A percentile compares a stretch with the other conserved stretches of the same genome.
phyloP scores from a whole-genome alignment of 805 yeast species.

The Jamesozyma lodderae region DNA sequence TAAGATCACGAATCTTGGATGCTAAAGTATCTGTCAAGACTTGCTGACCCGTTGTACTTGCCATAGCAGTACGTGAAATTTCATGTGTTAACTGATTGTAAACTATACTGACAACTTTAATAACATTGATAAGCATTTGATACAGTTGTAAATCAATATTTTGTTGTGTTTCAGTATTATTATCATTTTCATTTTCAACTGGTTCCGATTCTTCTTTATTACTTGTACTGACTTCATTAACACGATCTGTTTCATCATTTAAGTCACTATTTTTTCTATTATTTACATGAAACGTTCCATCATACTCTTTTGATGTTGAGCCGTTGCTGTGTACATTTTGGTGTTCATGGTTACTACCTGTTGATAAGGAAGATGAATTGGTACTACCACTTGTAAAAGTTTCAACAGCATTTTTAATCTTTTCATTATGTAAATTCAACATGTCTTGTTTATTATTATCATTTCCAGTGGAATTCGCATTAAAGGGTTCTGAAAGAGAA shows the following conservation, averaged over 20 bases:
- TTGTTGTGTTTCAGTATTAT: slow-evolving; percentile 26
- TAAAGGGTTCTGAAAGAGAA: no score
- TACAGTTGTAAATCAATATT: slow-evolving; percentile 62
- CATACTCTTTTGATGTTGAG: no score
- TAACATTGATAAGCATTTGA: slow-evolving; percentile 52
- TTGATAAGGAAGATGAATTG: no score
- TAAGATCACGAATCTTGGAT: slow-evolving; percentile 63
- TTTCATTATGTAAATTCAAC: no score
- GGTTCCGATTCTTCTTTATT: no score
- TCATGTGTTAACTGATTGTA: slow-evolving; percentile 65
- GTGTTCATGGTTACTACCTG: no score
- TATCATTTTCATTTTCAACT: background rate
- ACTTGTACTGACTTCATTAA: background rate
- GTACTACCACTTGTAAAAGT: background rate
- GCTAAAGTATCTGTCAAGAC: slow-evolving; percentile 34
- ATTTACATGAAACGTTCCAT: no score
- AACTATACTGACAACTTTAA: slow-evolving; percentile 65
- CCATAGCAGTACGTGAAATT: slow-evolving; percentile 54
- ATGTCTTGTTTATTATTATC: no score
- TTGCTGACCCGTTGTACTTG: slow-evolving; percentile 35
- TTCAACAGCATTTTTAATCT: no score
- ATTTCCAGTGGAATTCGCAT: no score
- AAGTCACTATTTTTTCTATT: no score
- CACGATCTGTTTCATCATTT: background rate
- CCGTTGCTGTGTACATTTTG: no score